phyloP scores from a whole-genome alignment of 768 basidiomycete species.

The Lanmaoa rubissima region DNA sequence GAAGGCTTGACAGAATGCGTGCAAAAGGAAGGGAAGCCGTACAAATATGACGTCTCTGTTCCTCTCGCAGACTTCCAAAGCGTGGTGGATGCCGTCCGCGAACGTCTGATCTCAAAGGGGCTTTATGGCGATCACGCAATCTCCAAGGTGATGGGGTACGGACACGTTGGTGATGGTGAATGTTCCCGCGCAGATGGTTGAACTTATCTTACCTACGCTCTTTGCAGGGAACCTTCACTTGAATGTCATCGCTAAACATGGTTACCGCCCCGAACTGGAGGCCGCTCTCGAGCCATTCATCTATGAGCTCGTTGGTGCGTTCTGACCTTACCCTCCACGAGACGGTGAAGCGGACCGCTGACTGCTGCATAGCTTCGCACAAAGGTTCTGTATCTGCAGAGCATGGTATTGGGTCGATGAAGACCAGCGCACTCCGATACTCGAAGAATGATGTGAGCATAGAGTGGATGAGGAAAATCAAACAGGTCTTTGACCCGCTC shows the following conservation, averaged over 20 bases:
- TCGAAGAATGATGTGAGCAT: slow-evolving; percentile 81
- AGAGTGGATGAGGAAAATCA: slow-evolving; percentile 87
- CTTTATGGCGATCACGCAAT: slow-evolving; percentile 72
- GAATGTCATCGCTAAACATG: slow-evolving; percentile 75
- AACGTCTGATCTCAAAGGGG: slow-evolving; percentile 66
- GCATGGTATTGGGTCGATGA: slow-evolving; percentile 96
- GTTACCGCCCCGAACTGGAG: slow-evolving; percentile 82
- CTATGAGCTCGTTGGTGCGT: slow-evolving; percentile 83
- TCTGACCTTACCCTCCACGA: not conserved
- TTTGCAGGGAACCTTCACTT: slow-evolving; percentile 85
- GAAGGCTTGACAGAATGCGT: slow-evolving; percentile 92
- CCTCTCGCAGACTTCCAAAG: slow-evolving; percentile 84
- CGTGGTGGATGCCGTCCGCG: slow-evolving; percentile 78
- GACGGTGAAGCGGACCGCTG: not conserved
- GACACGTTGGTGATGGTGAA: slow-evolving; percentile 95
- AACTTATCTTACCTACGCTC: not conserved
- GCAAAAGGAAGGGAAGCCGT: slow-evolving; percentile 90
- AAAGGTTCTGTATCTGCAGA: slow-evolving; percentile 95
- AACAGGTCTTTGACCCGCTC: slow-evolving; percentile 82
- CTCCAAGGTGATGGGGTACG: slow-evolving; percentile 87
- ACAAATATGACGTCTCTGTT: slow-evolving; percentile 96
- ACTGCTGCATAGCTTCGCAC: slow-evolving; percentile 51
- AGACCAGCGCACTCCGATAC: slow-evolving; percentile 85
- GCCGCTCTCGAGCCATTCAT: slow-evolving; percentile 91
- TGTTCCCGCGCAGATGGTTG: slow-evolving; percentile 2